Conservation (phyloP, 768 basidiomycete genomes). For the Lactarius evosmus region DNA sequence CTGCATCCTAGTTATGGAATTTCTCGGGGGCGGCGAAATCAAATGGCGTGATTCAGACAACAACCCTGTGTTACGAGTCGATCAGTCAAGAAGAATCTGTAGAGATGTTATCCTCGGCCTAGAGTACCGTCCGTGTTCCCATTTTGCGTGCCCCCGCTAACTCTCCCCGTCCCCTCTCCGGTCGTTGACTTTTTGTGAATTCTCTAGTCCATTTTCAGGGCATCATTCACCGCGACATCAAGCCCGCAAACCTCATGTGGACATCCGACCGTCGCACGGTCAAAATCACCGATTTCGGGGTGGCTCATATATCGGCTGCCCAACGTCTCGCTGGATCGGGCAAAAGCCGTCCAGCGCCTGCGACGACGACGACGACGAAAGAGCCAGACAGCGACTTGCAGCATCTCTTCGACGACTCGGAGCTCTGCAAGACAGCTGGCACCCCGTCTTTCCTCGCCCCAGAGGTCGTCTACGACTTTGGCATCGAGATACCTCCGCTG, state of each 20-base stretch:
- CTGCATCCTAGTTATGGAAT: conserved; percentile 78
- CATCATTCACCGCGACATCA: conserved; percentile 99
- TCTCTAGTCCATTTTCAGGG: conserved; percentile 91
- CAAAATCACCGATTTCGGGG: conserved; percentile 98
- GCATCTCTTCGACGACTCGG: conserved; percentile 77
- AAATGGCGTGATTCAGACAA: conserved; percentile 72
- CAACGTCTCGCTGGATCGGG: conserved; percentile 70
- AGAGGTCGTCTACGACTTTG: conserved; percentile 76
- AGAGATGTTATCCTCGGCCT: conserved; percentile 92
- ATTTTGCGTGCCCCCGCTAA: not conserved
- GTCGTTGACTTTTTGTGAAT: not conserved
- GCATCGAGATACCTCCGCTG: conserved; percentile 28
- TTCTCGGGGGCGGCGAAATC: conserved; percentile 91
- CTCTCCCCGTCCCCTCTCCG: conserved; percentile 26
- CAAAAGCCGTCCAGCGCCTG: conserved; percentile 23
- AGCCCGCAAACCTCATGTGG: conserved; percentile 95
- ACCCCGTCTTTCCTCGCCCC: conserved; percentile 97
- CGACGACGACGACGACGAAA: conserved; percentile 1
- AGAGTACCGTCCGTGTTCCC: conserved; percentile 75
- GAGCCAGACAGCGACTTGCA: conserved; percentile 45
- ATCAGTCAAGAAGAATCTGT: conserved; percentile 82
- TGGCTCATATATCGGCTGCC: conserved; percentile 92
- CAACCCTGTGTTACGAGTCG: conserved; percentile 74
- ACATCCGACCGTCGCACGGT: conserved; percentile 80
- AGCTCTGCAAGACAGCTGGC: conserved; percentile 87